Evolutionary conservation across 2,329 filamentous ascomycete genomes (phyloP).

Genomic region (Daldinia eschscholtzii): DNA sequence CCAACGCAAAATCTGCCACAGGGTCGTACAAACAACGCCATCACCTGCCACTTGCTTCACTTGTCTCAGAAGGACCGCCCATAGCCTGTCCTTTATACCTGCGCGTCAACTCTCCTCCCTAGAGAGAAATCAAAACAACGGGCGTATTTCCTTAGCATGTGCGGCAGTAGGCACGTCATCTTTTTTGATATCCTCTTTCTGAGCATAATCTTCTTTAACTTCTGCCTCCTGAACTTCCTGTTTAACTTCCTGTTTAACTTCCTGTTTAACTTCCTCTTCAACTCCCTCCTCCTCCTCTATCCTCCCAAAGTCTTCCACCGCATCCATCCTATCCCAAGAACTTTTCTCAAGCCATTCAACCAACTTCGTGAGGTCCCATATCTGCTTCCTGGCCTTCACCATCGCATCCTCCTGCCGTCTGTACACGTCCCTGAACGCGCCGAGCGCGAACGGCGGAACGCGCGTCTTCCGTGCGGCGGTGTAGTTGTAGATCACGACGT

Average conservation of each 20-base stretch:
- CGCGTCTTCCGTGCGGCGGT: conserved; percentile 66
- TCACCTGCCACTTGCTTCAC: neutral
- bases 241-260: neutral
- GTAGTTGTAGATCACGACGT: conserved; percentile 85
- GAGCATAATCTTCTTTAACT: neutral
- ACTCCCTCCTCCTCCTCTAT: neutral
- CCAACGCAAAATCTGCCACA: neutral
- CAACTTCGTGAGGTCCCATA: conserved; percentile 67
- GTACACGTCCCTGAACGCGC: conserved; percentile 71
- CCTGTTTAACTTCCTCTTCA: neutral
- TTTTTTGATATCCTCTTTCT: neutral
- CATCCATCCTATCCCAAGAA: conserved; percentile 80
- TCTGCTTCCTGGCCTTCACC: conserved; percentile 63
- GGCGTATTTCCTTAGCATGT: neutral
- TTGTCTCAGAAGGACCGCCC: neutral
- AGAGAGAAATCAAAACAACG: neutral
- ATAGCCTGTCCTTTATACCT: too few species aligned
- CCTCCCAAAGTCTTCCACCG: conserved; percentile 75
- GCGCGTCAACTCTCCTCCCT: neutral
- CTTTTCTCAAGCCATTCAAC: conserved; percentile 75
- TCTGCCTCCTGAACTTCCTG: neutral
- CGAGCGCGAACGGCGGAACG: conserved; percentile 71
- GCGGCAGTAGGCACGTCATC: neutral
- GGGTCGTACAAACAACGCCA: neutral
- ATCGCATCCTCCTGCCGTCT: conserved; percentile 71